A percentile compares a stretch with the other conserved stretches of the same genome.
Conservation (phyloP, 257 asterid species). For the Agastache rugosa region DNA sequence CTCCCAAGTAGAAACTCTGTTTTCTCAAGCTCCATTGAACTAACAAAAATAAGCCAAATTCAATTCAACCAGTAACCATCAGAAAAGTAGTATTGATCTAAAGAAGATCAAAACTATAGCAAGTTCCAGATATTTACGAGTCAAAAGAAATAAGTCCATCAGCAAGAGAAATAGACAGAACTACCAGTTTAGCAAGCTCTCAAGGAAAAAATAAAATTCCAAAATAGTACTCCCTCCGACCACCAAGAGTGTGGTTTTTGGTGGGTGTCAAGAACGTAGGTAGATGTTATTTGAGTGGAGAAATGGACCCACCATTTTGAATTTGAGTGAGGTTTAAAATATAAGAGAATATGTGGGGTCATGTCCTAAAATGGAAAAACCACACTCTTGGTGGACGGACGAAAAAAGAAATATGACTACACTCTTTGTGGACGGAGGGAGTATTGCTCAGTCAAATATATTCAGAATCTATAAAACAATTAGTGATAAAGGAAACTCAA, state of each 20-base stretch:
- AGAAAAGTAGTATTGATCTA: slow-evolving; percentile 14
- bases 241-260: too few species aligned
- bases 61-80: slow-evolving; percentile 22
- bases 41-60: slow-evolving; percentile 36
- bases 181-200: slow-evolving; percentile 2
- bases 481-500: slow-evolving; percentile 1
- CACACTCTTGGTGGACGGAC: too few species aligned
- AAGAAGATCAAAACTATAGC: slow-evolving; percentile 13
- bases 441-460: not conserved
- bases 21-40: slow-evolving; percentile 77
- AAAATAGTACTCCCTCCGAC: too few species aligned
- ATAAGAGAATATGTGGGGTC: too few species aligned
- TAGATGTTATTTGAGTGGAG: too few species aligned
- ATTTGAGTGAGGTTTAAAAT: too few species aligned
- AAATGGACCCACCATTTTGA: too few species aligned
- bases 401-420: too few species aligned
- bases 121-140: slow-evolving; percentile 13
- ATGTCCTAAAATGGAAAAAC: too few species aligned
- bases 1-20: slow-evolving; percentile 72
- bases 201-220: not conserved
- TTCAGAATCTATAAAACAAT: slow-evolving; percentile 1
- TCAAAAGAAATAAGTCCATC: slow-evolving; percentile 14
- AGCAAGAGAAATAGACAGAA: not conserved
- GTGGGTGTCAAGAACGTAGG: too few species aligned
- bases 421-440: too few species aligned